Base-by-base conservation (phyloP, 805 yeast species). In the Teunomyces kruisii region DNA sequence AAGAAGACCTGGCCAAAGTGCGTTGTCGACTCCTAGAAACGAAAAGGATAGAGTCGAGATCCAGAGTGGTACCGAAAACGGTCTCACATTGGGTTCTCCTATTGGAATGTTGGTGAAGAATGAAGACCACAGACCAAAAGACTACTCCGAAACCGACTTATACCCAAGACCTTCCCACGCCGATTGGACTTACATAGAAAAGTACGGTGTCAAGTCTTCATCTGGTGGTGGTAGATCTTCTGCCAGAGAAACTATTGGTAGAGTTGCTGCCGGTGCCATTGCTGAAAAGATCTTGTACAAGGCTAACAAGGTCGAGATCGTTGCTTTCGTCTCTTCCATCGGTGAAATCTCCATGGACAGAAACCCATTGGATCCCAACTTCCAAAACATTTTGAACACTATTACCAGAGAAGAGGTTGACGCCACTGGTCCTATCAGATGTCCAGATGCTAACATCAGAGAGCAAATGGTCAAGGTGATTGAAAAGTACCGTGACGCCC, bases 131-230 rank as follows among this genome's bases (percentile, higher is more conserved):
- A 81, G 98, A 62, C 99, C 99, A 9, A 82, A 89, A 53, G 99
- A 94, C 68, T 94, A 94, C 76, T 79, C 88, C 19, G 98, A 92
- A 61, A 94, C 96, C 68, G 98, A 91, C 64, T 76, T 86, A 53
- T 94, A 83, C 72, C 99, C 99, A 55, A 83, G 99, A 68, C 99
- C 99, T 22, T 88, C 96, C 26, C 99, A 94, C 68, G 98, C 99
- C 14, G 99, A 94, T 68, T 90, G 77, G 78, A 94, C 99, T 16
- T 94, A 94, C 70, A 74, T 88, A 61, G 75, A 79, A 53, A 94
- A 94, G 69, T 94, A 94, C 70, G 96, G 97, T 35, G 78, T 83
- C 55, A 94, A 94, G 71, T 95, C 97, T 4, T 81, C 96, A 4
- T 85, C 95, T 30, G 99, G 99, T 42, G 99, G 99, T 61, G 99